phyloP scores from a whole-genome alignment of 306 rosid genomes.

The Calophaca sinica region DNA sequence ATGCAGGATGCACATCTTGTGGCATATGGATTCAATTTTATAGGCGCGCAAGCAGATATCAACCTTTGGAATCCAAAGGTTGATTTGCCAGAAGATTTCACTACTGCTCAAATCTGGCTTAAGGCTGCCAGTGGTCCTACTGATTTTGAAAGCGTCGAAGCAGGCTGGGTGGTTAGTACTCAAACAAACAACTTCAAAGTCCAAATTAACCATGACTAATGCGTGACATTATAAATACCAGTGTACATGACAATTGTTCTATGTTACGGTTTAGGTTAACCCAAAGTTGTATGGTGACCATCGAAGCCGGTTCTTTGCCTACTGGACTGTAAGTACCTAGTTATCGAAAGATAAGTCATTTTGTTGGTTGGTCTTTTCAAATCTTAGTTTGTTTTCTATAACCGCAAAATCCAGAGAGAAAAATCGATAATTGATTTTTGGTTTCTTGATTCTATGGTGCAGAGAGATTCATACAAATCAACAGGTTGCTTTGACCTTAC shows the following conservation, averaged over 20 bases:
- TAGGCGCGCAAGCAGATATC: constrained; percentile 66
- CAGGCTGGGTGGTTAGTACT: constrained; percentile 56
- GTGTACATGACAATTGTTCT: not conserved
- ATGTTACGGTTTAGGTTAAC: constrained; percentile 54
- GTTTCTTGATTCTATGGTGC: constrained; percentile 3
- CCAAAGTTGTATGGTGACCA: constrained; percentile 64
- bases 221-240: not conserved
- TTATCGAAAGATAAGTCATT: not conserved
- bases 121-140: constrained; percentile 43
- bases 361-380: not conserved
- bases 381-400: not conserved
- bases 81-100: constrained; percentile 55
- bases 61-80: constrained; percentile 70
- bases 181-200: not conserved
- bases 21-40: constrained; percentile 52
- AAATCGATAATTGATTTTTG: not conserved
- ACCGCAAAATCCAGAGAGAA: not conserved
- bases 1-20: constrained; percentile 46
- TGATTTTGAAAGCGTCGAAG: constrained; percentile 67
- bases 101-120: constrained; percentile 72
- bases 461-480: constrained; percentile 62
- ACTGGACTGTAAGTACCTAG: constrained; percentile 70
- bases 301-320: constrained; percentile 48
- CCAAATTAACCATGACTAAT: too few relatives aligned
- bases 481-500: constrained; percentile 78